Percentiles rank a stretch among this genome's conserved stretches.
Evolutionary conservation across 108 stramenopile genomes (phyloP).

Genomic region (Mediolabrus comicus): DNA sequence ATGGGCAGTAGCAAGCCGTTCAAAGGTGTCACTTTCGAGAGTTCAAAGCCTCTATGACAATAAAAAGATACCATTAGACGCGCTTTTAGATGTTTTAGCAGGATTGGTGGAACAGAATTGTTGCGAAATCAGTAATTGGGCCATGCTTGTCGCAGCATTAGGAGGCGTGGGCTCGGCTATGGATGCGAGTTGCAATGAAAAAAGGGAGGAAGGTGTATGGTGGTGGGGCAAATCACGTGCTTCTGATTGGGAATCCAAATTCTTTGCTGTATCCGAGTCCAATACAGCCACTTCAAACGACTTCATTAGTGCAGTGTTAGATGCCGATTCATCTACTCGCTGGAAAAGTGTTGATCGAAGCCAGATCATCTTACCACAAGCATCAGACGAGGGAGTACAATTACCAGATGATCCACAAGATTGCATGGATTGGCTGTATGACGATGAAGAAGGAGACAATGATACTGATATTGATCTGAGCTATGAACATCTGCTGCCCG

Average conservation of each 20-base stretch:
- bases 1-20: constrained; percentile 25
- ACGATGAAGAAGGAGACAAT: constrained; percentile 4
- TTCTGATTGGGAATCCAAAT: not conserved
- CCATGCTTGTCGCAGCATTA: constrained; percentile 9
- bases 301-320: not conserved
- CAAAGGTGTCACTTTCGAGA: constrained; percentile 17
- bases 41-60: constrained; percentile 17
- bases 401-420: constrained; percentile 14
- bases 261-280: not conserved
- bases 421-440: constrained; percentile 25
- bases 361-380: not conserved
- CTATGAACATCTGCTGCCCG: not conserved
- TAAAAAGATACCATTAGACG: constrained; percentile 16
- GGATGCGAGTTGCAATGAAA: not conserved
- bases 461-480: not conserved
- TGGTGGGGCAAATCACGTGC: not conserved
- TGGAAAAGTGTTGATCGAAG: not conserved
- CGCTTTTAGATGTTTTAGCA: constrained; percentile 30
- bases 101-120: constrained; percentile 20
- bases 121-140: constrained; percentile 17
- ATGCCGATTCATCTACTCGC: not conserved
- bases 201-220: not conserved
- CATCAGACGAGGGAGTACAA: not conserved
- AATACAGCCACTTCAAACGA: not conserved
- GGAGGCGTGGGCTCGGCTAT: not conserved